These are phyloP conservation scores for Claviceps sp. DNA, from an alignment of 2,329 filamentous ascomycete species.

Conservation along the genomic window DNA sequence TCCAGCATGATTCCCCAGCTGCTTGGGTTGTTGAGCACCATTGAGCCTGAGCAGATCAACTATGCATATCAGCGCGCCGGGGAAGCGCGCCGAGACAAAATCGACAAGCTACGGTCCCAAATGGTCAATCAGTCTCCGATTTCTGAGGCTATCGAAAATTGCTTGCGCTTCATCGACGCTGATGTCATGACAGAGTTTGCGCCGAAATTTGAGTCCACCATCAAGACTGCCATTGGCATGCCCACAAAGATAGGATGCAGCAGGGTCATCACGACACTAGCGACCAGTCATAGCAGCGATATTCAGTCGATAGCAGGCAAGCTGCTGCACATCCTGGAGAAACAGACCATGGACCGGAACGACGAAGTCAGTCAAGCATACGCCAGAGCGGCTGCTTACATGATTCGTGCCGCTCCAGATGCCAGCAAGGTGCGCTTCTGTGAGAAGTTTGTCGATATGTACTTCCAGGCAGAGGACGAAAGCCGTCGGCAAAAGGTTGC, in stretches of 20 bases:
- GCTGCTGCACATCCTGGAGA: conserved; percentile 67
- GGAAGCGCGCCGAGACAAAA: conserved; percentile 74
- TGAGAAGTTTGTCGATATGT: conserved; percentile 48
- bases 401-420: conserved; percentile 48
- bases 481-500: conserved; percentile 59
- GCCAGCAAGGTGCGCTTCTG: conserved; percentile 37
- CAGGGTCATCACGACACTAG: conserved; percentile 70
- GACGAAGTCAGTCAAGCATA: conserved; percentile 88
- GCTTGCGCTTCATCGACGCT: conserved; percentile 71
- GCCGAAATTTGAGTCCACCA: conserved; percentile 58
- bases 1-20: conserved; percentile 70
- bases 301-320: conserved; percentile 63
- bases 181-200: conserved; percentile 63
- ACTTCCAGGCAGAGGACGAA: conserved; percentile 72
- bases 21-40: conserved; percentile 67
- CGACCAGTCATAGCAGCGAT: conserved; percentile 62
- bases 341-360: conserved; percentile 78
- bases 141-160: conserved; percentile 82
- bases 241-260: conserved; percentile 89
- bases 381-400: conserved; percentile 72
- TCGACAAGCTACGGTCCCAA: conserved; percentile 74
- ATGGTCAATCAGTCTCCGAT: conserved; percentile 78
- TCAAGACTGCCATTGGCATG: conserved; percentile 78
- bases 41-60: conserved; percentile 82
- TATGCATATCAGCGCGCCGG: conserved; percentile 85